Evolutionary conservation across 2,329 filamentous ascomycete species (phyloP).

Genomic region (Xylariaceae sp.): DNA sequence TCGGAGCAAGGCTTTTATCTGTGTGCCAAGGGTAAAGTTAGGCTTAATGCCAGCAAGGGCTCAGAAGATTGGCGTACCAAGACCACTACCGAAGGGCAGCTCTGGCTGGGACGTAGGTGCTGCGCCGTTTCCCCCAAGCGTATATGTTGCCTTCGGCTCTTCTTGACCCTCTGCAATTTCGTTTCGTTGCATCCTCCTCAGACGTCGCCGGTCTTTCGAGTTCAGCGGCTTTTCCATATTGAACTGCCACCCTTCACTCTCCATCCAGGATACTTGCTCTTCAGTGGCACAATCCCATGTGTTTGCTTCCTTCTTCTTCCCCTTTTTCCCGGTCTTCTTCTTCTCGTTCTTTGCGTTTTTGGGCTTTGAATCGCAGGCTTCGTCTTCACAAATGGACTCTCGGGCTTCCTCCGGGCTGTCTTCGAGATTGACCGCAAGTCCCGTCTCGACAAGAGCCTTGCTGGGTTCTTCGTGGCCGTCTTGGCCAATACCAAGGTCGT

Average conservation of each 20-base stretch:
- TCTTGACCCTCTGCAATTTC: neutral
- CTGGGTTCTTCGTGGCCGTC: neutral
- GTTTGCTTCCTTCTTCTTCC: neutral
- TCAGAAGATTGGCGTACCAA: slow-evolving; percentile 3
- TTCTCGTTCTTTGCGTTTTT: neutral
- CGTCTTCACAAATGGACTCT: neutral
- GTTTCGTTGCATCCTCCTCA: neutral
- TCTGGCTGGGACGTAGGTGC: neutral
- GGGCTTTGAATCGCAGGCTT: neutral
- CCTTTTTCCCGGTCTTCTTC: neutral
- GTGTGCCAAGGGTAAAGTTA: slow-evolving; percentile 1
- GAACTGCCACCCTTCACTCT: neutral
- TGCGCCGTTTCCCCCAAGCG: neutral
- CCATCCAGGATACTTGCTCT: neutral
- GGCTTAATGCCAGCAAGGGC: neutral
- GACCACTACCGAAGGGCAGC: neutral
- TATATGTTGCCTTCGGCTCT: neutral
- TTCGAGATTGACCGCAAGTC: neutral
- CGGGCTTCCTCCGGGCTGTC: neutral
- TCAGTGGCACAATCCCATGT: neutral
- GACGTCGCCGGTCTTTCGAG: neutral
- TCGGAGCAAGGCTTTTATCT: slow-evolving; percentile 1
- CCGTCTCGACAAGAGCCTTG: neutral
- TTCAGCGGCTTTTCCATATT: neutral
- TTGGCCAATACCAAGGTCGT: neutral